Percentiles rank a stretch among this genome's conserved stretches.
phyloP scores from a whole-genome alignment of 768 basidiomycete genomes.

The Heimioporus sp. region DNA sequence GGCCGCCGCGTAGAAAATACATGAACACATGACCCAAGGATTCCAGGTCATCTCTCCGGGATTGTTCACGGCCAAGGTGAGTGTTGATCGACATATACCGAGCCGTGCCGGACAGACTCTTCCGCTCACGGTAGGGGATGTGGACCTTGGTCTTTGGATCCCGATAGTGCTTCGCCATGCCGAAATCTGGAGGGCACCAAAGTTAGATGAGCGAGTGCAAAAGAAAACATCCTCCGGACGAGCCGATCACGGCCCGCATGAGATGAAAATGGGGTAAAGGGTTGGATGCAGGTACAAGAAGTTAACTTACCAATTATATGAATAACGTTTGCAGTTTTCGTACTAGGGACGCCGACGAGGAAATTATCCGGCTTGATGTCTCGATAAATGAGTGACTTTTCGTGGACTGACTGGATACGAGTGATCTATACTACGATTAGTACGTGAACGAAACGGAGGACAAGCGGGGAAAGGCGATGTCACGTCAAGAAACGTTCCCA shows the following conservation, averaged over 20 bases:
- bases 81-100: slow-evolving; percentile 99
- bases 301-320: slow-evolving; percentile 76
- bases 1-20: slow-evolving; percentile 95
- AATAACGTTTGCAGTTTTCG: slow-evolving; percentile 85
- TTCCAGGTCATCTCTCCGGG: slow-evolving; percentile 93
- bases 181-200: slow-evolving; percentile 66
- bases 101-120: slow-evolving; percentile 93
- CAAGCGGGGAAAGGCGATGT: not conserved
- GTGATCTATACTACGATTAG: slow-evolving; percentile 62
- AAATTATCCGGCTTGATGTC: slow-evolving; percentile 99
- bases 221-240: not conserved
- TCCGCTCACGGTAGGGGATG: slow-evolving; percentile 99
- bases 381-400: slow-evolving; percentile 97
- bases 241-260: not conserved
- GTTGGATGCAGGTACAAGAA: not conserved
- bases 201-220: slow-evolving; percentile 8
- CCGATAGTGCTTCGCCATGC: slow-evolving; percentile 99
- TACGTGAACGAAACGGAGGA: slow-evolving; percentile 1
- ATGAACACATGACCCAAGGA: slow-evolving; percentile 99
- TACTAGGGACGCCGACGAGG: slow-evolving; percentile 89
- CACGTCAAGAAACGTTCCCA: not conserved
- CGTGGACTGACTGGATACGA: slow-evolving; percentile 95
- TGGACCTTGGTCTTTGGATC: slow-evolving; percentile 97
- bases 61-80: slow-evolving; percentile 93
- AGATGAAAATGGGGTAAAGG: not conserved